A percentile compares a stretch with the other conserved stretches of the same genome.
Evolutionary conservation across 2,329 filamentous ascomycete genomes (phyloP).

Genomic region (Cladosporium sp.): DNA sequence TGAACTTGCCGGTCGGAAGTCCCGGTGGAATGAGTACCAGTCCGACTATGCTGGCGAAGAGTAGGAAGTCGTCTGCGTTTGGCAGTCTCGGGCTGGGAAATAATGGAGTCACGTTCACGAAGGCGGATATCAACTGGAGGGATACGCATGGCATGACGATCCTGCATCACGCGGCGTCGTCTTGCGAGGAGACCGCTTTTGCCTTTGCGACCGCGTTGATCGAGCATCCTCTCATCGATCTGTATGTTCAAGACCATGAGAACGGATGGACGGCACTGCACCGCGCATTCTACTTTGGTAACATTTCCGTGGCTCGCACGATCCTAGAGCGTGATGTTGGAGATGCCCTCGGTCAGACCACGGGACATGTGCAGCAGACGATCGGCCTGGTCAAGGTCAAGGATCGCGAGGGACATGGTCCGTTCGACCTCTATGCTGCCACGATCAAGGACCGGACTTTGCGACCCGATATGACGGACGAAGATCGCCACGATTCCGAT

Average conservation of each 20-base stretch:
- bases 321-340: conserved; percentile 76
- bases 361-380: conserved; percentile 60
- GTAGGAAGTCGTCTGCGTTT: conserved; percentile 29
- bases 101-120: conserved; percentile 49
- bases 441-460: conserved; percentile 80
- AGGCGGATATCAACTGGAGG: conserved; percentile 77
- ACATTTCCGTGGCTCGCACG: conserved; percentile 79
- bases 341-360: conserved; percentile 63
- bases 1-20: conserved; percentile 39
- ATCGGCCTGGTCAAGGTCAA: conserved; percentile 89
- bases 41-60: conserved; percentile 42
- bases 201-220: conserved; percentile 78
- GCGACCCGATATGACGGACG: conserved; percentile 39
- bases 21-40: conserved; percentile 50
- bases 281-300: conserved; percentile 84
- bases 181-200: conserved; percentile 65
- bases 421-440: conserved; percentile 87
- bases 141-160: conserved; percentile 81
- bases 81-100: conserved; percentile 3
- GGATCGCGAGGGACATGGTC: conserved; percentile 90
- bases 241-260: conserved; percentile 84
- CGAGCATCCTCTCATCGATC: conserved; percentile 77
- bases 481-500: conserved; percentile 34
- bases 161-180: conserved; percentile 80
- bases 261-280: conserved; percentile 97